Percentiles rank a stretch among this genome's conserved stretches.
These are phyloP conservation scores for Ophiostoma australiae DNA, from an alignment of 2,329 filamentous ascomycete genomes.

Conservation along the genomic window DNA sequence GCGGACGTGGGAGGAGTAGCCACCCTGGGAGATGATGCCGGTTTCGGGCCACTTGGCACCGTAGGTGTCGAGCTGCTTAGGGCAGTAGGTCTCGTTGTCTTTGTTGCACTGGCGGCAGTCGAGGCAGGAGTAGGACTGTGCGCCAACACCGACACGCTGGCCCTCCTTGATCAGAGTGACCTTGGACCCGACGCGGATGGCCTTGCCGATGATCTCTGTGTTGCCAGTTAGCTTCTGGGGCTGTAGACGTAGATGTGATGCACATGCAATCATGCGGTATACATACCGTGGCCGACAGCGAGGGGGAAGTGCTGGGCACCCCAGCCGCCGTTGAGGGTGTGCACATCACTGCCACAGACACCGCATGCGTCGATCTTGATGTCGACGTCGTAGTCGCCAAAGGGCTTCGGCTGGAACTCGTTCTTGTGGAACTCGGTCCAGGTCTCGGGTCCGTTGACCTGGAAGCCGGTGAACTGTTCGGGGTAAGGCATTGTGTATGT, in stretches of 20 bases:
- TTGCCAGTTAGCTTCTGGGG: neutral
- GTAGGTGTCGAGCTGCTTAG: slow-evolving; percentile 57
- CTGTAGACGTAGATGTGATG: neutral
- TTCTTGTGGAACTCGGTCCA: slow-evolving; percentile 63
- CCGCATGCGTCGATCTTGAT: slow-evolving; percentile 80
- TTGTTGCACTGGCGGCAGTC: slow-evolving; percentile 61
- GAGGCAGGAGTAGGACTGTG: slow-evolving; percentile 61
- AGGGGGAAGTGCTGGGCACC: slow-evolving; percentile 58
- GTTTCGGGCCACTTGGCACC: slow-evolving; percentile 47
- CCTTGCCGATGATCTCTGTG: slow-evolving; percentile 63
- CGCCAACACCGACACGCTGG: slow-evolving; percentile 63
- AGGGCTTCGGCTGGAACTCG: slow-evolving; percentile 77
- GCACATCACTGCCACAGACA: slow-evolving; percentile 67
- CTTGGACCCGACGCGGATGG: slow-evolving; percentile 61
- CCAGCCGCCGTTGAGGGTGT: slow-evolving; percentile 67
- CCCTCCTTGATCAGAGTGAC: slow-evolving; percentile 57
- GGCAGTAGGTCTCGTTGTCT: slow-evolving; percentile 65
- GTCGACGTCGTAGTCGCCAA: slow-evolving; percentile 81
- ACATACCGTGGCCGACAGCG: slow-evolving; percentile 59
- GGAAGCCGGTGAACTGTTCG: slow-evolving; percentile 58
- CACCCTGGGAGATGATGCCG: slow-evolving; percentile 56
- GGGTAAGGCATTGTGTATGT: slow-evolving; percentile 47
- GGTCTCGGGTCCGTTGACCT: slow-evolving; percentile 50
- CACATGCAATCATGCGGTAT: neutral
- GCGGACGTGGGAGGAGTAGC: slow-evolving; percentile 39